Conservation (phyloP, 202 grass and related monocot species). For the Schoenoplectus triqueter region DNA sequence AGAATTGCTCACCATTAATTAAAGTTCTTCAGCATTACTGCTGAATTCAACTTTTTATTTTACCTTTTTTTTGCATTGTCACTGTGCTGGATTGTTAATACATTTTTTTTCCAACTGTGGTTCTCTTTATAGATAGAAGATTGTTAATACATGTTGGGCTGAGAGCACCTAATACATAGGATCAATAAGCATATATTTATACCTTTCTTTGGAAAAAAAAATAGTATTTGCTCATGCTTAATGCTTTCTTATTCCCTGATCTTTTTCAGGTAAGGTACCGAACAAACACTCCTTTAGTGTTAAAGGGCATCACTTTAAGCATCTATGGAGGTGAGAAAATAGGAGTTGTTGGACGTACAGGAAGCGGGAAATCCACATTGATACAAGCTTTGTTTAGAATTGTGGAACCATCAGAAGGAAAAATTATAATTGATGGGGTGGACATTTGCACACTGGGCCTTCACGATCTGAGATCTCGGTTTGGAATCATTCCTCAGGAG, state of each 20-base stretch:
- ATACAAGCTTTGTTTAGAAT: conserved; percentile 97
- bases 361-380: conserved; percentile 94
- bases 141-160: background rate
- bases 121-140: conserved; percentile 14
- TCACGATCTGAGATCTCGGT: conserved; percentile 94
- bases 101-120: background rate
- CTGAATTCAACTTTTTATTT: background rate
- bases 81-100: background rate
- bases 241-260: background rate
- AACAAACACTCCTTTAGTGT: conserved; percentile 79
- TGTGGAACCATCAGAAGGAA: conserved; percentile 87
- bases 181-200: background rate
- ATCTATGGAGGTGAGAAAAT: conserved; percentile 86
- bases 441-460: conserved; percentile 93
- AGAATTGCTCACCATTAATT: background rate
- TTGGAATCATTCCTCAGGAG: conserved; percentile 96
- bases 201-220: background rate
- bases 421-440: conserved; percentile 73
- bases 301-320: conserved; percentile 84
- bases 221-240: conserved; percentile 1
- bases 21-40: background rate
- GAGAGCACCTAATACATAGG: background rate
- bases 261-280: conserved; percentile 74
- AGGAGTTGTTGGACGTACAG: conserved; percentile 87
- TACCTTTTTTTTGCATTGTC: background rate